Evolutionary conservation across 192 early-diverging fungal genomes (phyloP), one percentile per base, ranked within the genome.

Genomic region (Borealophlyctis nickersoniae): DNA sequence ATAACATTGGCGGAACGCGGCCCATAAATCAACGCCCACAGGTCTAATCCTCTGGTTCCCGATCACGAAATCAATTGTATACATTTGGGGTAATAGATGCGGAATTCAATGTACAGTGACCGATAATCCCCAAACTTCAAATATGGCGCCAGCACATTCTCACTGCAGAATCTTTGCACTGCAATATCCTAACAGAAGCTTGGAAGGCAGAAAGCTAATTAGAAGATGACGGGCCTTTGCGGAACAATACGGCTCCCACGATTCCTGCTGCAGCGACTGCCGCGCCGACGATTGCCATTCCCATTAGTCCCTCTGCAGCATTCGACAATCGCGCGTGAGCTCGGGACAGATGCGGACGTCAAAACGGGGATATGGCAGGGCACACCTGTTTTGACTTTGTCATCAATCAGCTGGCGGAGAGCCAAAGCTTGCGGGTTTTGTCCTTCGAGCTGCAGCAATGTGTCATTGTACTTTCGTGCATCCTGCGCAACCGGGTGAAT

Each of bases 251-350:
- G 13, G 63, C 62, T 23, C 60, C 51, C 11, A 70, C 13, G 23
- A 63, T 13, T 1, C 81, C 88, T 36, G 89, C 73, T 32, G 89
- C 85, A 28, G 92, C 88, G 29, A 88, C 82, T 1, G 83, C 86
- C 19, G 85, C 85, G 30, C 92, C 92, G 19, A 91, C 87, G 67
- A 96, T 81, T 13, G 92, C 92, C 83, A 96, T 80, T 11, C 94
- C 94, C 33, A 94, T 83, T 33, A 92, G 73, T 39, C 94, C 94
- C 73, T 96, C 92, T 87, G 72, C 9, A 16, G 1, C 28, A 26
- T 55, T 55, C 0, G 19, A 26, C 14, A 55, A 55, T 26, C 53
- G 4, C 2, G 49, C 32, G 34, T 16, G 52, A 50, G 39, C 24
- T n/a, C n/a, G n/a, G n/a, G n/a, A n/a, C n/a, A n/a, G n/a, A 11